A percentile compares a stretch with the other conserved stretches of the same genome.
Conservation (phyloP, 371 early-diverging fungal genomes). For the Mortierella sp. region DNA sequence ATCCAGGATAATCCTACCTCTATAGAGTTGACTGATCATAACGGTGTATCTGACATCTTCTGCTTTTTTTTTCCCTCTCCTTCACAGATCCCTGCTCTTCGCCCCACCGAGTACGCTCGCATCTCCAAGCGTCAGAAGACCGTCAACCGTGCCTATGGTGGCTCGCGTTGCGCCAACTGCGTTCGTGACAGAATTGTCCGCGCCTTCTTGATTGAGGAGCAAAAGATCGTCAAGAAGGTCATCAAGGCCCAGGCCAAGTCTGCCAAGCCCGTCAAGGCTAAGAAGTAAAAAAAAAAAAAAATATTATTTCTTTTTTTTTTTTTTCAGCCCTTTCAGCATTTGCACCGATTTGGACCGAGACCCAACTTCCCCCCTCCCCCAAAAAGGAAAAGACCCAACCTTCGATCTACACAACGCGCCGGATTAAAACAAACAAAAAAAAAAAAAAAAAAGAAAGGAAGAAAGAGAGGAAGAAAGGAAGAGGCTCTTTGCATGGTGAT, state of each 20-base stretch:
- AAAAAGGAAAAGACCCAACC: too few relatives aligned
- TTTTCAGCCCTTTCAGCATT: background rate
- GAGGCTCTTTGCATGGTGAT: too few relatives aligned
- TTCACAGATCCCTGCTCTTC: constrained; percentile 82
- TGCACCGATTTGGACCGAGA: background rate
- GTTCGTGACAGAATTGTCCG: constrained; percentile 94
- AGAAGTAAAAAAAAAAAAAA: constrained; percentile 8
- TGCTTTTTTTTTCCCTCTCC: background rate
- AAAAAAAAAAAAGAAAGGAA: too few relatives aligned
- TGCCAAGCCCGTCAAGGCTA: constrained; percentile 21
- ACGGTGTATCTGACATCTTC: background rate
- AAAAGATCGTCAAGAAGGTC: constrained; percentile 98
- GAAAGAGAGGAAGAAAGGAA: too few relatives aligned
- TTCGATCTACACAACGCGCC: too few relatives aligned
- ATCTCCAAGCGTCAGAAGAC: constrained; percentile 90
- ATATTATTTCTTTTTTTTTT: background rate
- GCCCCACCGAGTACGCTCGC: constrained; percentile 85
- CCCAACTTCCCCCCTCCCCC: too few relatives aligned
- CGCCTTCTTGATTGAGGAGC: constrained; percentile 98
- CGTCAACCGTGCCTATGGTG: constrained; percentile 96
- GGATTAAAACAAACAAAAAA: too few relatives aligned
- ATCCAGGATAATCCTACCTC: too few relatives aligned
- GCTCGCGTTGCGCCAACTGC: constrained; percentile 91
- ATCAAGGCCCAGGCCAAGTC: constrained; percentile 78
- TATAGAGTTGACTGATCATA: too few relatives aligned